Conservation (phyloP, 1,284 basidiomycete genomes). For the Naganishia cerealis region DNA sequence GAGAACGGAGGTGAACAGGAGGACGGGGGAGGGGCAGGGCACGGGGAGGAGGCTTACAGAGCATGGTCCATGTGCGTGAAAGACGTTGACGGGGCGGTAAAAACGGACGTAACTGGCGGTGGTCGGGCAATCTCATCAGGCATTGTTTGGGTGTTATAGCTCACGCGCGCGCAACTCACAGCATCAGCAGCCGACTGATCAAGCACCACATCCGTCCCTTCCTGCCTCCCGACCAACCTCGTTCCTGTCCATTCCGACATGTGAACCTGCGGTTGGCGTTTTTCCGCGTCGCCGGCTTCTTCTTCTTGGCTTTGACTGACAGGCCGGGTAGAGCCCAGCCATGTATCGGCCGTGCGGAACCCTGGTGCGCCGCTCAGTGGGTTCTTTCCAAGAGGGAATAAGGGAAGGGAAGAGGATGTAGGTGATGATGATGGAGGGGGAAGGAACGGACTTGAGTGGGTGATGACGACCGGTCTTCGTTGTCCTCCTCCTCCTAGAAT, state of each 20-base stretch:
- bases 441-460: slow-evolving; percentile 49
- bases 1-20: background rate
- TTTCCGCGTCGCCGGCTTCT: slow-evolving; percentile 37
- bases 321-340: background rate
- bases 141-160: background rate
- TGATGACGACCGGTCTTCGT: slow-evolving; percentile 48
- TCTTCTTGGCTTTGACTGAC: background rate
- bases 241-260: slow-evolving; percentile 48
- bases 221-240: slow-evolving; percentile 59
- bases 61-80: slow-evolving; percentile 74
- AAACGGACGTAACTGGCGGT: slow-evolving; percentile 64
- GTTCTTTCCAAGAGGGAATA: slow-evolving; percentile 3
- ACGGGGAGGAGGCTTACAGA: slow-evolving; percentile 60
- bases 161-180: slow-evolving; percentile 57
- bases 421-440: background rate
- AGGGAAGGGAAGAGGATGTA: background rate
- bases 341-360: slow-evolving; percentile 57
- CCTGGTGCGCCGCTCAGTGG: slow-evolving; percentile 76
- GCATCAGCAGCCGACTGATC: slow-evolving; percentile 58
- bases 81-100: slow-evolving; percentile 80
- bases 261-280: slow-evolving; percentile 3
- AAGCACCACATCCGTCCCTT: slow-evolving; percentile 63
- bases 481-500: too few species aligned
- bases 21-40: background rate
- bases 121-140: background rate